Percentiles rank a stretch among this genome's conserved stretches.
Conservation (phyloP, 257 asterid genomes). For the Oldenlandia corymbosa region DNA sequence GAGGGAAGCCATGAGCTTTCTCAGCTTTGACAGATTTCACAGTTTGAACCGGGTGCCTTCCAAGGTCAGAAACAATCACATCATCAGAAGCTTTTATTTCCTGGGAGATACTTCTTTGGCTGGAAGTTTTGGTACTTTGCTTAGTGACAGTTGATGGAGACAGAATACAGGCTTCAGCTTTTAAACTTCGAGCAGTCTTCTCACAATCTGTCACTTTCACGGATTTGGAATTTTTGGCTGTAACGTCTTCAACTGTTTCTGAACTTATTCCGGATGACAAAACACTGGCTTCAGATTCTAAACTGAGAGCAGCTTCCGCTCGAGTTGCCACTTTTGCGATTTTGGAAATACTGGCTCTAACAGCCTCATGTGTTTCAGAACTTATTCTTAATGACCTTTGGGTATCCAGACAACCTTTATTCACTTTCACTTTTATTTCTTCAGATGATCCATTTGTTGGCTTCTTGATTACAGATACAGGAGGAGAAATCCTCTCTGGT, state of each 20-base stretch:
- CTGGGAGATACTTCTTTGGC: slow-evolving; percentile 20
- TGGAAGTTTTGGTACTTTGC: slow-evolving; percentile 21
- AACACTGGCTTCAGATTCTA: slow-evolving; percentile 22
- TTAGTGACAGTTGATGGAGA: slow-evolving; percentile 20
- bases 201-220: slow-evolving; percentile 17
- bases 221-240: slow-evolving; percentile 10
- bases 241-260: slow-evolving; percentile 22
- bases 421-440: slow-evolving; percentile 23
- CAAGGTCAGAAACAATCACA: slow-evolving; percentile 26
- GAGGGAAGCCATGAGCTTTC: slow-evolving; percentile 15
- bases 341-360: slow-evolving; percentile 12
- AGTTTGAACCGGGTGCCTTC: slow-evolving; percentile 24
- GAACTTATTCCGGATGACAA: slow-evolving; percentile 21
- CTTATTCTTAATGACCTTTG: slow-evolving; percentile 24
- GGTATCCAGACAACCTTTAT: slow-evolving; percentile 22
- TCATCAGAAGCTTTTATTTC: slow-evolving; percentile 28
- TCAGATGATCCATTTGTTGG: slow-evolving; percentile 17
- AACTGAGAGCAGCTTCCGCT: slow-evolving; percentile 18
- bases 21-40: slow-evolving; percentile 28
- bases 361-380: slow-evolving; percentile 21
- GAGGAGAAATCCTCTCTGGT: slow-evolving; percentile 20
- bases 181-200: slow-evolving; percentile 15
- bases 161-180: slow-evolving; percentile 23
- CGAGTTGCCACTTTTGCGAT: slow-evolving; percentile 14
- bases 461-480: slow-evolving; percentile 21